These are phyloP conservation scores for Nakazawaea ernobii DNA, from an alignment of 805 yeast species.

Conservation along the genomic window DNA sequence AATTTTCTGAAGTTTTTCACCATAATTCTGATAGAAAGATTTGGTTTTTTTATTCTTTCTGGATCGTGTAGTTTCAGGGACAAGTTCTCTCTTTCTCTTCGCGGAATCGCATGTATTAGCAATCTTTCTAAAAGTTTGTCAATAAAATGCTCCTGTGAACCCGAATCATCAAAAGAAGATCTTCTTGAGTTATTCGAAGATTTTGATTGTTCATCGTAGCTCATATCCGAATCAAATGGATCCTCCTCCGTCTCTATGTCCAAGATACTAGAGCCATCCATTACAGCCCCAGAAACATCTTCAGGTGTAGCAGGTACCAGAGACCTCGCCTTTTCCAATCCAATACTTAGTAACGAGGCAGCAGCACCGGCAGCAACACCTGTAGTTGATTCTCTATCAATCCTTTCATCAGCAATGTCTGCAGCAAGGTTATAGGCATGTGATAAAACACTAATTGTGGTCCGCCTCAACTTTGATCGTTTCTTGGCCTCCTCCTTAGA, in stretches of 20 bases:
- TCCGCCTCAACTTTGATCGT: constrained; percentile 1
- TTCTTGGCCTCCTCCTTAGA: not conserved
- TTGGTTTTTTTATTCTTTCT: constrained; percentile 37
- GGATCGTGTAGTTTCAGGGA: constrained; percentile 38
- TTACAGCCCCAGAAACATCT: not conserved
- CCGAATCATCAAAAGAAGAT: not conserved
- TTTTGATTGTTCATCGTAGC: not conserved
- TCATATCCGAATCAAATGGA: constrained; percentile 6
- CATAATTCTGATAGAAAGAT: constrained; percentile 51
- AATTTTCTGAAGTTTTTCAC: constrained; percentile 53
- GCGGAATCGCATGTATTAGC: constrained; percentile 43
- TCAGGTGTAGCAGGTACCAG: constrained; percentile 12
- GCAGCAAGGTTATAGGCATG: constrained; percentile 19
- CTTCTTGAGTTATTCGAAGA: constrained; percentile 11
- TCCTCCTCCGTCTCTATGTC: constrained; percentile 7
- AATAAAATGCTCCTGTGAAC: constrained; percentile 40
- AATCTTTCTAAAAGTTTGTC: constrained; percentile 53
- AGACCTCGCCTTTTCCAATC: constrained; percentile 31
- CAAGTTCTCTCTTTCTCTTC: constrained; percentile 39
- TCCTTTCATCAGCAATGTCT: constrained; percentile 15
- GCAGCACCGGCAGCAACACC: constrained; percentile 36
- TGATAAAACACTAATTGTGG: constrained; percentile 16
- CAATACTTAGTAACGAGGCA: constrained; percentile 37
- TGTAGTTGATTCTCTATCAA: constrained; percentile 17
- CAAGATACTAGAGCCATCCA: not conserved